Conservation (phyloP, 1,139 yeast species). For the Fermentozyma sake region DNA sequence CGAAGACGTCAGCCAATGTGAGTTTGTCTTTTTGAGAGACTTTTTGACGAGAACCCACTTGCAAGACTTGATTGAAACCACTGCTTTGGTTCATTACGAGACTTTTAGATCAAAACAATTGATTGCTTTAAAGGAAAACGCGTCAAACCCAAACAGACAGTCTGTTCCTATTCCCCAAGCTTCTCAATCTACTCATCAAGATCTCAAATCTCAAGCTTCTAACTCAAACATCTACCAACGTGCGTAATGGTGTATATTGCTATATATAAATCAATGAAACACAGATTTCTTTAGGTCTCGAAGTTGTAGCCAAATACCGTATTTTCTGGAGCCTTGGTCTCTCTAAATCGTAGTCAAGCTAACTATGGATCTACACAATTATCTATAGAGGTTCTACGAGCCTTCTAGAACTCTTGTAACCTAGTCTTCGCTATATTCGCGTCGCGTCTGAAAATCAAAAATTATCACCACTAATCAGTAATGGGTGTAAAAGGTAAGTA, state of each 20-base stretch:
- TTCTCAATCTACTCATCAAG: constrained; percentile 5
- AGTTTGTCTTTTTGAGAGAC: constrained; percentile 88
- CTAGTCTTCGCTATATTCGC: too few relatives aligned
- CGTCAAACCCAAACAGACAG: constrained; percentile 43
- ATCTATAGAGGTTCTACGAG: too few relatives aligned
- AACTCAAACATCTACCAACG: constrained; percentile 9
- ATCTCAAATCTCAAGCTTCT: constrained; percentile 6
- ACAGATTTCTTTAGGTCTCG: too few relatives aligned
- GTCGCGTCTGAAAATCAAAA: constrained; percentile 1
- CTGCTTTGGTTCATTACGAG: constrained; percentile 86
- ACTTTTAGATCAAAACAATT: constrained; percentile 90
- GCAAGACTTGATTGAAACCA: constrained; percentile 93
- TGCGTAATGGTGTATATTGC: constrained; percentile 4
- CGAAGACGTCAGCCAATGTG: constrained; percentile 93
- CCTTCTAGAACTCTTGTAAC: too few relatives aligned
- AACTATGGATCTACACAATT: too few relatives aligned
- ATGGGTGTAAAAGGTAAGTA: constrained; percentile 76
- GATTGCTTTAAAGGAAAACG: constrained; percentile 88
- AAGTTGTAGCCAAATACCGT: too few relatives aligned
- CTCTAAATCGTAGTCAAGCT: too few relatives aligned
- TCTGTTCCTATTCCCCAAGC: constrained; percentile 8
- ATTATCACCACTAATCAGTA: too few relatives aligned
- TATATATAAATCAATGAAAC: constrained; percentile 1
- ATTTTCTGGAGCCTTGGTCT: too few relatives aligned
- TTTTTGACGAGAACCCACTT: constrained; percentile 92